phyloP scores from a whole-genome alignment of 2,329 filamentous ascomycete species.

The Alternaria brassicae region DNA sequence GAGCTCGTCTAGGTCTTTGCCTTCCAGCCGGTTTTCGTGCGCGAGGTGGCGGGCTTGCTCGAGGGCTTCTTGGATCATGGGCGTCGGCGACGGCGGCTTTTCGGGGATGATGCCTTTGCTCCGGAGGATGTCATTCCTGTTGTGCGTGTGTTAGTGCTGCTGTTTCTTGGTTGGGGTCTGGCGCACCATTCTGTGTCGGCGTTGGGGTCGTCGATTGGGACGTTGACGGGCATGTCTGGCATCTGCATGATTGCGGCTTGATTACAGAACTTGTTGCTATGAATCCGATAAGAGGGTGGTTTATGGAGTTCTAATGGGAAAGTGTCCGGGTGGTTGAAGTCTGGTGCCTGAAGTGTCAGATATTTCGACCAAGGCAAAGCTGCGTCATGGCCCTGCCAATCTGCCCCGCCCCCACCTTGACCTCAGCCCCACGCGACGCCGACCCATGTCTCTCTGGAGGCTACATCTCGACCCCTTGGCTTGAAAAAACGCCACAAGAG shows the following conservation, averaged over 20 bases:
- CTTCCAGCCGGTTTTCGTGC: conserved; percentile 90
- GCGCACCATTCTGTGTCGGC: conserved; percentile 94
- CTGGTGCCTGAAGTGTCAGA: conserved; percentile 24
- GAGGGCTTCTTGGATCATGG: conserved; percentile 94
- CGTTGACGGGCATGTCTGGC: conserved; percentile 68
- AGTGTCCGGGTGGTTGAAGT: conserved; percentile 5
- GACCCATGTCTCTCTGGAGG: not conserved
- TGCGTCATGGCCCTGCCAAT: conserved; percentile 27
- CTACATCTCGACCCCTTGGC: not conserved
- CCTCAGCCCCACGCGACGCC: conserved; percentile 13
- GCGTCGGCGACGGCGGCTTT: conserved; percentile 93
- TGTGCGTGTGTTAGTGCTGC: not conserved
- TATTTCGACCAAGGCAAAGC: conserved; percentile 20
- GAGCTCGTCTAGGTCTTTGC: conserved; percentile 92
- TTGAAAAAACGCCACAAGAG: not conserved
- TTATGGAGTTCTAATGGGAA: not conserved
- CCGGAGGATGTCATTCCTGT: conserved; percentile 96
- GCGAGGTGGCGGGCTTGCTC: conserved; percentile 81
- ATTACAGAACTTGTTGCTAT: too few species aligned
- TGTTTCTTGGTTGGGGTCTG: not conserved
- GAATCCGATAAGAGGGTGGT: conserved; percentile 32
- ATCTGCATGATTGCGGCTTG: conserved; percentile 39
- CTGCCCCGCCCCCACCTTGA: conserved; percentile 35
- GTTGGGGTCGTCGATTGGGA: conserved; percentile 93
- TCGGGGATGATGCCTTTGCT: conserved; percentile 98